phyloP scores from a whole-genome alignment of 257 asterid species.

The Solanum bukasovii region DNA sequence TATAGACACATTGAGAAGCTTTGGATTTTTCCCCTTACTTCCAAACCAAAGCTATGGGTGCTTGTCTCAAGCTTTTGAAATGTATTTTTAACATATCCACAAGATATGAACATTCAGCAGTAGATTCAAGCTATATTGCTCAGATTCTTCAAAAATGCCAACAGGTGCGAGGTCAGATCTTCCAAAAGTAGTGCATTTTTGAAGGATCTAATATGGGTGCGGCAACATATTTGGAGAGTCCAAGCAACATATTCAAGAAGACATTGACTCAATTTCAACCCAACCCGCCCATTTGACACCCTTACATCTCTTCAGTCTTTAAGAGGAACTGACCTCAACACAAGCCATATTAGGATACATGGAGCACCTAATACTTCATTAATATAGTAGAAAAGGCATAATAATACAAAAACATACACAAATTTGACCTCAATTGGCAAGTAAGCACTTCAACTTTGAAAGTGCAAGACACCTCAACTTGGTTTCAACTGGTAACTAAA shows the following conservation, averaged over 20 bases:
- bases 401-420: neutral
- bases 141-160: neutral
- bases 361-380: neutral
- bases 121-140: neutral
- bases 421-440: neutral
- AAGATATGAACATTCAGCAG: neutral
- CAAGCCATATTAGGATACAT: neutral
- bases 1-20: neutral
- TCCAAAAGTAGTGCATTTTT: neutral
- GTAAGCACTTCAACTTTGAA: neutral
- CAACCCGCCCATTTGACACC: neutral
- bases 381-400: neutral
- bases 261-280: neutral
- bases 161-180: neutral
- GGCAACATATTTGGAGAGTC: neutral
- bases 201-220: neutral
- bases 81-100: neutral
- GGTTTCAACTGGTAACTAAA: neutral
- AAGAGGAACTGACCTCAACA: neutral
- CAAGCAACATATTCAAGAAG: neutral
- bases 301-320: neutral
- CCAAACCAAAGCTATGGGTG: neutral
- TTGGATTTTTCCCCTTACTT: neutral
- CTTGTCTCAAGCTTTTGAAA: neutral
- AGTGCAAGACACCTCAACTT: neutral